These are phyloP conservation scores for Hypseocharis bilobata DNA, from an alignment of 441 rosid species.

Conservation along the genomic window DNA sequence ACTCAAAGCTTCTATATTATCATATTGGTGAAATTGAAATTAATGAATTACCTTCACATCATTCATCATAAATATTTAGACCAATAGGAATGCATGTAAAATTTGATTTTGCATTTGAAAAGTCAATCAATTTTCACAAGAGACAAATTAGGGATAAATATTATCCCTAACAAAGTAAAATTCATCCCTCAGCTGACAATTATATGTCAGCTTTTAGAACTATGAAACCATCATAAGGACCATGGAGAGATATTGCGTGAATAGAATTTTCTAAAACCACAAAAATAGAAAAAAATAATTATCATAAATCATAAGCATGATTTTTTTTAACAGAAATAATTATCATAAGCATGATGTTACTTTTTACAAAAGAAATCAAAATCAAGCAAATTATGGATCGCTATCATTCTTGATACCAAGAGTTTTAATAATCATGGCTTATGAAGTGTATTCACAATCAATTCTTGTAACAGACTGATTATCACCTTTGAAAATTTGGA, in stretches of 20 bases:
- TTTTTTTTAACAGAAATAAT: too few species aligned
- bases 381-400: not conserved
- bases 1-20: too few species aligned
- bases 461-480: too few species aligned
- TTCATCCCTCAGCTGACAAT: not conserved
- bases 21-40: too few species aligned
- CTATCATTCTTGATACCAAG: not conserved
- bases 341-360: not conserved
- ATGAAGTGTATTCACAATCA: too few species aligned
- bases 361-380: not conserved
- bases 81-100: not conserved
- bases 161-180: not conserved
- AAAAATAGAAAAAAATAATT: slow-evolving; percentile 4
- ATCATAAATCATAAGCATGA: not conserved
- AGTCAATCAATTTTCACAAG: not conserved
- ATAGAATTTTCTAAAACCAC: not conserved
- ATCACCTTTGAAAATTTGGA: not conserved
- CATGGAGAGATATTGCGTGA: not conserved
- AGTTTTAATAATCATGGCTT: not conserved
- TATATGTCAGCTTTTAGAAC: not conserved
- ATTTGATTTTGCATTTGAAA: not conserved
- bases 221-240: not conserved
- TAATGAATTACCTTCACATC: not conserved
- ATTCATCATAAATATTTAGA: not conserved
- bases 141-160: too few species aligned